Evolutionary conservation across 768 basidiomycete species (phyloP).

Genomic region (Leccinum obscurum): DNA sequence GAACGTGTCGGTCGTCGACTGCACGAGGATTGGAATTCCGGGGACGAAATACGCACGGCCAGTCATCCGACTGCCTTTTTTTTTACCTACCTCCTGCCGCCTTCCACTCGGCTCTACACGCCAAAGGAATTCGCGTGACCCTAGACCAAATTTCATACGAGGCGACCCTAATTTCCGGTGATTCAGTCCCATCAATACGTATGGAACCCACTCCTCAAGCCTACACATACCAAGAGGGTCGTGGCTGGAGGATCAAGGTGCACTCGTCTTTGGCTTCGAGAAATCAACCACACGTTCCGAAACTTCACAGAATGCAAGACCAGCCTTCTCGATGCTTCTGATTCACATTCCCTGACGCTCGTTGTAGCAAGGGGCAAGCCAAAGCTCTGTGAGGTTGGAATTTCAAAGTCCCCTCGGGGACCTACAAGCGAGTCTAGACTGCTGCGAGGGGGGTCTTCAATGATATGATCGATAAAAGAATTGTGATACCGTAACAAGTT

Average conservation of each 20-base stretch:
- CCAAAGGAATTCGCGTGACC: slow-evolving; percentile 21
- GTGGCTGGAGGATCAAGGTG: slow-evolving; percentile 24
- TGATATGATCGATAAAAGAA: slow-evolving; percentile 18
- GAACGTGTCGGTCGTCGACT: not conserved
- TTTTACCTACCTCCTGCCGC: not conserved
- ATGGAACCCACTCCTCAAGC: slow-evolving; percentile 11
- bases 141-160: slow-evolving; percentile 23
- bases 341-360: slow-evolving; percentile 33
- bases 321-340: slow-evolving; percentile 22
- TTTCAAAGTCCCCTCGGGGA: slow-evolving; percentile 26
- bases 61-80: slow-evolving; percentile 5
- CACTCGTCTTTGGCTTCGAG: slow-evolving; percentile 15
- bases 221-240: slow-evolving; percentile 22
- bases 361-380: slow-evolving; percentile 25
- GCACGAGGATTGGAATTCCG: slow-evolving; percentile 1
- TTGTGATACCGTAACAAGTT: slow-evolving; percentile 15
- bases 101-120: slow-evolving; percentile 8
- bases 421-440: slow-evolving; percentile 24
- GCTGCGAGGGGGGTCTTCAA: slow-evolving; percentile 3
- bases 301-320: slow-evolving; percentile 18
- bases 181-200: slow-evolving; percentile 8
- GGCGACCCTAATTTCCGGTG: slow-evolving; percentile 24
- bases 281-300: slow-evolving; percentile 14
- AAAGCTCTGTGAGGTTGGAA: slow-evolving; percentile 18
- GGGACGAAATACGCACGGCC: slow-evolving; percentile 15